phyloP scores from a whole-genome alignment of 169 alveolate species.

The Eimeria falciformis region DNA sequence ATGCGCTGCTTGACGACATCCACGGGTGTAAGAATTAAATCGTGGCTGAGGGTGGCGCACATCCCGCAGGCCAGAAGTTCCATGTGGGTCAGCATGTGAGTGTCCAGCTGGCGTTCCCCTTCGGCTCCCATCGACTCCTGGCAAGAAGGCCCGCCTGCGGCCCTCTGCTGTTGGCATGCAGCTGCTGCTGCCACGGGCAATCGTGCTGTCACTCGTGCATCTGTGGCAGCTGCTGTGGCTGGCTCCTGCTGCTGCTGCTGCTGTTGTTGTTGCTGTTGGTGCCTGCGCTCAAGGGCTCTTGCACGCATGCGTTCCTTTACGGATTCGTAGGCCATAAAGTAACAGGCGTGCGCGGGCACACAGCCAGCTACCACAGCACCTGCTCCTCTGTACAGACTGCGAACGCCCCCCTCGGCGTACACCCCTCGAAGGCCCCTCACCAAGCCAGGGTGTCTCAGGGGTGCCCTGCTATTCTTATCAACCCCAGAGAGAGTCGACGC shows the following conservation, averaged over 20 bases:
- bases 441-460: no score
- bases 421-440: conserved; percentile 42
- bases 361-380: conserved; percentile 96
- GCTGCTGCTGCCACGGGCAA: not conserved
- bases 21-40: conserved; percentile 96
- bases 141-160: not conserved
- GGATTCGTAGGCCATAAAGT: conserved; percentile 93
- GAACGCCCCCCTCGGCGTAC: conserved; percentile 69
- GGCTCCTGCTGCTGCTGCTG: not conserved
- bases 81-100: conserved; percentile 68
- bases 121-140: conserved; percentile 20
- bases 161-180: not conserved
- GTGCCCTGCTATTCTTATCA: no score
- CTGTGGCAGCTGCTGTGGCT: conserved; percentile 5
- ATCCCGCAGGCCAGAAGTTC: conserved; percentile 92
- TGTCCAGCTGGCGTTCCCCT: not conserved
- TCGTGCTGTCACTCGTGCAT: not conserved
- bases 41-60: conserved; percentile 96
- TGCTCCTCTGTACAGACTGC: conserved; percentile 90
- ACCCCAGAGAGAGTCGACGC: no score
- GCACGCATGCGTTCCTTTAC: conserved; percentile 10
- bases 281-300: not conserved
- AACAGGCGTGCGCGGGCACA: conserved; percentile 98
- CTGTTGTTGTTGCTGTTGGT: conserved; percentile 15
- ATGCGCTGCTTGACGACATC: conserved; percentile 97